A percentile compares a stretch with the other conserved stretches of the same genome.
phyloP scores from a whole-genome alignment of 2,329 filamentous ascomycete genomes.

The Elsinoe perseae region DNA sequence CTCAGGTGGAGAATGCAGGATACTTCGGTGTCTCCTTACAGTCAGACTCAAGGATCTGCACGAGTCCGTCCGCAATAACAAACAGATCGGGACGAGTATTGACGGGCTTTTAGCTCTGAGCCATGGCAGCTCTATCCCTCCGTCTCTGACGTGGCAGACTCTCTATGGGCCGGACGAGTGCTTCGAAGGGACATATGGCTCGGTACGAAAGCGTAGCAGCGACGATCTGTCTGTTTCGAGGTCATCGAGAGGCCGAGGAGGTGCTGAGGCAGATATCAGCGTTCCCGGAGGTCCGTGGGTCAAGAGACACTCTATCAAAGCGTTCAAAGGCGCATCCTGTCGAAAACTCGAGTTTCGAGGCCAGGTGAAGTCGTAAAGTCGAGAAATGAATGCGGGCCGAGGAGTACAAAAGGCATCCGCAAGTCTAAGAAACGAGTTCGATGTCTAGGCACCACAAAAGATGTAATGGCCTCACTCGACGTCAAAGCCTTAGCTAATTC shows the following conservation, averaged over 20 bases:
- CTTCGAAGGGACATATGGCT: not conserved
- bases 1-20: slow-evolving; percentile 17
- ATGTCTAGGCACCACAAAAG: not conserved
- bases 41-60: slow-evolving; percentile 2
- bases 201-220: not conserved
- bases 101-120: not conserved
- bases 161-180: slow-evolving; percentile 27
- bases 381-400: not conserved
- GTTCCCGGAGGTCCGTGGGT: slow-evolving; percentile 6
- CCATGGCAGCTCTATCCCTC: slow-evolving; percentile 32
- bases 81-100: slow-evolving; percentile 1
- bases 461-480: not conserved
- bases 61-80: not conserved
- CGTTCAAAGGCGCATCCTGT: not conserved
- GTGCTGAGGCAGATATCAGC: slow-evolving; percentile 19
- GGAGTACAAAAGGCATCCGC: not conserved
- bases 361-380: slow-evolving; percentile 11
- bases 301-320: not conserved
- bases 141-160: slow-evolving; percentile 46
- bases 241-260: not conserved
- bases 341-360: slow-evolving; percentile 2
- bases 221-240: not conserved
- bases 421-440: not conserved
- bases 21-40: not conserved
- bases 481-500: slow-evolving; percentile 1